Base-by-base conservation (phyloP, 441 rosid genomes). In the Gossypium schwendimanii region DNA sequence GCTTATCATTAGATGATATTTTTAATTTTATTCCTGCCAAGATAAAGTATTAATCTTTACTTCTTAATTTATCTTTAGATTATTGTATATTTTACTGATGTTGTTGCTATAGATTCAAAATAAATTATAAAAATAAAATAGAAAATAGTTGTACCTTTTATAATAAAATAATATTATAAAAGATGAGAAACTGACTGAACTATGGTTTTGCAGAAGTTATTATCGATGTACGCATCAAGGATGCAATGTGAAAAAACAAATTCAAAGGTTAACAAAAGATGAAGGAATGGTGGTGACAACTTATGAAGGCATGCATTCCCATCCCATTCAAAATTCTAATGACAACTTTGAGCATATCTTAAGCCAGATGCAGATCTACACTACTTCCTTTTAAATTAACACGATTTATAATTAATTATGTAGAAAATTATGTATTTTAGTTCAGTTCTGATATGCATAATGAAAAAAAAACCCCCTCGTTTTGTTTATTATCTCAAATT, bases 201-300 rank as follows among this genome's bases (percentile, higher is more conserved):
- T 36, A 39, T 3, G 21, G 1, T 7, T 65, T 45, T 23, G 14
- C 39, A 65, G 70, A 45, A 65, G 70, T 14, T 65, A 65, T 49
- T 65, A 65, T 14, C 70, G 55, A 45, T 65, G 70, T 23, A 65
- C 70, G 24, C 55, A 65, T 6, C 70, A 65, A 44, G 70, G 54
- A 65, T 65, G 70, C 31, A 14, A 23, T 49, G 70, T 65, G 20
- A 65, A 65, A 26, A 65, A 65, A 23, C 70, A 65, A 14, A 26
- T 65, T 6, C 70, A 65, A 23, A 65, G 70, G 10, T 45, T 65
- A 45, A 65, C 55, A 3, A 45, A 6, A 7, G 70, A 65, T 65
- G 70, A 65, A 45, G 70, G 70, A 24, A 41, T 65, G 2, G 70
- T 65, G 70, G 54, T 65, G 55, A 65, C 70, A 65, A 65, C 70